Base-by-base conservation (phyloP, 1,139 yeast genomes). In the Hansenula sp. region DNA sequence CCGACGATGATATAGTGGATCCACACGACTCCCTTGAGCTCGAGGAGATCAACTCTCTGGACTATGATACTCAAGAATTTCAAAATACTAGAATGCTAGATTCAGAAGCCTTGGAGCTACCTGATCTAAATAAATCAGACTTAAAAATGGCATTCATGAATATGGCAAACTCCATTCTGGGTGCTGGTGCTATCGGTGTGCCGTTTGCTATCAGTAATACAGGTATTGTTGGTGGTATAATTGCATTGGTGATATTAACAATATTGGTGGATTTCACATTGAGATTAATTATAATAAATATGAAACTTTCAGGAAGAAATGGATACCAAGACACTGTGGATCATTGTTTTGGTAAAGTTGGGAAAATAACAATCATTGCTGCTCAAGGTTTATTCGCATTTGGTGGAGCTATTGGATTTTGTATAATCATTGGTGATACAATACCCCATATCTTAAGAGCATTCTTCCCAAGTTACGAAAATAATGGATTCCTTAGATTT, bases 141-240 rank as follows among this genome's bases (percentile, higher is more conserved):
- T 71, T 89, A 74, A 75, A 75, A 46, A 84, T 85, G 89, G 97
- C 97, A 12, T 89, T 90, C 56, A 86, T 90, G 95, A 90, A 90
- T 61, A 89, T 90, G 96, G 95, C 97, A 19, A 90, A 90, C 62
- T 83, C 87, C 14, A 90, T 89, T 44, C 69, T 90, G 13, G 97
- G 97, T 0, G 97, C 97, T 0, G 97, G 97, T 2, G 87, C 92
- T 38, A 88, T 90, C 34, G 96, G 97, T 1, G 95, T 89, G 52
- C 95, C 97, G 1, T 85, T 82, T 55, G 97, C 97, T 0, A 79
- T 90, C 52, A 69, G 75, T 40, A 86, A 88, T 53, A 74, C 87
- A 25, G 97, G 97, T 1, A 61, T 90, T 2, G 49, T 82, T 0
- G 89, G 94, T 0, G 96, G 96, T 4, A 60, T 83, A 1, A 17